Base-by-base conservation (phyloP, 371 early-diverging fungal species). In the Sanchytrium tribonematis region DNA sequence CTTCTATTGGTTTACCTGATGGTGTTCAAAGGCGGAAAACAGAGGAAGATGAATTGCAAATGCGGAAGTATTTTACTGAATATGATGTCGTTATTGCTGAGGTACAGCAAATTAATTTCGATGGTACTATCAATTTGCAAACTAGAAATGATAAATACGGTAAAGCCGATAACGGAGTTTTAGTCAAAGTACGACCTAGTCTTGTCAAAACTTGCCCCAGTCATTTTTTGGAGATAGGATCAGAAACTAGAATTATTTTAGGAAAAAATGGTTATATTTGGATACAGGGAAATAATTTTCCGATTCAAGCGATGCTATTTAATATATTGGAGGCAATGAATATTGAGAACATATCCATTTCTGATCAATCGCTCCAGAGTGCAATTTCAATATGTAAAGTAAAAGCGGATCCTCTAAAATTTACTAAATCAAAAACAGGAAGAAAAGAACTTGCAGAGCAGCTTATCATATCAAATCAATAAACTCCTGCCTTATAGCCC, bases 251-350 rank as follows among this genome's bases (percentile, higher is more conserved):
- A 73, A 79, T 96, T 17, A 88, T 96, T 67, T 78, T 96, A 68
- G 99, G 98, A 2, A 75, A 93, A 30, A 99, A 99, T 74, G 98
- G 98, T 0, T 93, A 90, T 73, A 87, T 96, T 68, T 95, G 91
- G 89, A 86, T 95, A n/a, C n/a, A n/a, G n/a, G n/a, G n/a, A n/a
- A n/a, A n/a, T n/a, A n/a, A n/a, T n/a, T n/a, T n/a, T n/a, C n/a
- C n/a, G n/a, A n/a, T n/a, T n/a, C n/a, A n/a, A n/a, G n/a, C n/a
- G n/a, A n/a, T n/a, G n/a, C n/a, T n/a, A n/a, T n/a, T n/a, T n/a
- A n/a, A n/a, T n/a, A n/a, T n/a, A n/a, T n/a, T n/a, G n/a, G n/a
- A n/a, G n/a, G n/a, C n/a, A n/a, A n/a, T n/a, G n/a, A n/a, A n/a
- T n/a, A n/a, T n/a, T n/a, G n/a, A n/a, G n/a, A n/a, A n/a, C n/a